Base-by-base conservation (phyloP, 371 early-diverging fungal genomes). In the Dichotomocladium elegans region DNA sequence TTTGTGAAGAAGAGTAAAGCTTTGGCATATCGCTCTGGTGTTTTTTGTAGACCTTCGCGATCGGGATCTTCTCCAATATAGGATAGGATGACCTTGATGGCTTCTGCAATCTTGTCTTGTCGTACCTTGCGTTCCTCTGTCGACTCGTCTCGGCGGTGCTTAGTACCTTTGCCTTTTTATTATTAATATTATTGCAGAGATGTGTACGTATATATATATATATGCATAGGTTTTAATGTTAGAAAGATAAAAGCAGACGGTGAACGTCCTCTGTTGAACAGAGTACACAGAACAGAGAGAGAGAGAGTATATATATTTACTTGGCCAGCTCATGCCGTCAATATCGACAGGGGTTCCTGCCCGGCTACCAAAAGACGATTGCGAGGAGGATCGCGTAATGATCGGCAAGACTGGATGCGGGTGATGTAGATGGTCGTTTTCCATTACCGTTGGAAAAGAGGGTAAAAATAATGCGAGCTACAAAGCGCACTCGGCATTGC, bases 11-110 rank as follows among this genome's bases (percentile, higher is more conserved):
- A 98, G 87, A 96, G 82, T 49, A 99, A 74, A 3, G 99, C 98
- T 66, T 95, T 94, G 49, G 99, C 99, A 72, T 96, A 98, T 33
- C 98, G 83, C 49, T 92, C 88, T 15, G 98, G 99, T 1, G 98
- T 99, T 72, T 95, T 96, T 42, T 90, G 65, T 30, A 99, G 72
- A 0, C 99, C 99, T 63, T 97, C 96, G 37, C 99, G 82, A 40
- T 87, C 81, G 15, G 94, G 88, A 64, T 99, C 95, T 71, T 99
- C 99, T 33, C 99, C 99, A 44, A 99, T 81, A 63, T 91, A 91
- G 55, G 91, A 87, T 41, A 99, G 66, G 27, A 99, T 87, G 0
- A 91, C 91, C 43, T 79, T 79, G 22, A 99, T 94, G 7, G 98
- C 93, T 22, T 69, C 90, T 2, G 94, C 71, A 59, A 97, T 80